These are phyloP conservation scores for Suhomyces pyralidae DNA, from an alignment of 805 yeast species.

Conservation along the genomic window DNA sequence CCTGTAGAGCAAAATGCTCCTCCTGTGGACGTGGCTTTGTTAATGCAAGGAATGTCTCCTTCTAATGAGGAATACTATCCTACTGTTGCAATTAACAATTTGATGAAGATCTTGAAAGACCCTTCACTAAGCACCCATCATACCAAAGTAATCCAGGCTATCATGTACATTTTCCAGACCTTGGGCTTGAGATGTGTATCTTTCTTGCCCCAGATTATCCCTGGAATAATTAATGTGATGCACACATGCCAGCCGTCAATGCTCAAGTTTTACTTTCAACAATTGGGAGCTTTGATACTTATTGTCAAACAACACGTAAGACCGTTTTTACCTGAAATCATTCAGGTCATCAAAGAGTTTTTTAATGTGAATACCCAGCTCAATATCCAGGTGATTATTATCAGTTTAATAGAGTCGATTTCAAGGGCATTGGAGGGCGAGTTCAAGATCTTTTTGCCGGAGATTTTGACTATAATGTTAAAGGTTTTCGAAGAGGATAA, in stretches of 20 bases:
- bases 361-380: constrained; percentile 48
- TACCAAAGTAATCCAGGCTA: constrained; percentile 89
- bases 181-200: constrained; percentile 86
- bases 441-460: constrained; percentile 79
- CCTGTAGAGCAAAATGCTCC: constrained; percentile 80
- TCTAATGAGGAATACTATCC: constrained; percentile 91
- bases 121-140: constrained; percentile 83
- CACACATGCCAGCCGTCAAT: constrained; percentile 72
- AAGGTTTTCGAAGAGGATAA: constrained; percentile 74
- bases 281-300: constrained; percentile 70
- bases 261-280: constrained; percentile 87
- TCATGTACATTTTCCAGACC: constrained; percentile 85
- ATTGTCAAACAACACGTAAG: constrained; percentile 90
- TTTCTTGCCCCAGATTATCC: constrained; percentile 83
- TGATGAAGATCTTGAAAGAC: constrained; percentile 82
- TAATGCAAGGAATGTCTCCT: constrained; percentile 94
- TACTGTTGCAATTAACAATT: constrained; percentile 84
- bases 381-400: constrained; percentile 71
- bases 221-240: constrained; percentile 85
- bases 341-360: constrained; percentile 70
- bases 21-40: constrained; percentile 81
- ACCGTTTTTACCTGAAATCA: constrained; percentile 73
- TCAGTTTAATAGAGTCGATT: constrained; percentile 76
- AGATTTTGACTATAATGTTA: constrained; percentile 70
- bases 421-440: constrained; percentile 89